Evolutionary conservation across 441 rosid genomes (phyloP).

Genomic region (Jatropha podagrica): DNA sequence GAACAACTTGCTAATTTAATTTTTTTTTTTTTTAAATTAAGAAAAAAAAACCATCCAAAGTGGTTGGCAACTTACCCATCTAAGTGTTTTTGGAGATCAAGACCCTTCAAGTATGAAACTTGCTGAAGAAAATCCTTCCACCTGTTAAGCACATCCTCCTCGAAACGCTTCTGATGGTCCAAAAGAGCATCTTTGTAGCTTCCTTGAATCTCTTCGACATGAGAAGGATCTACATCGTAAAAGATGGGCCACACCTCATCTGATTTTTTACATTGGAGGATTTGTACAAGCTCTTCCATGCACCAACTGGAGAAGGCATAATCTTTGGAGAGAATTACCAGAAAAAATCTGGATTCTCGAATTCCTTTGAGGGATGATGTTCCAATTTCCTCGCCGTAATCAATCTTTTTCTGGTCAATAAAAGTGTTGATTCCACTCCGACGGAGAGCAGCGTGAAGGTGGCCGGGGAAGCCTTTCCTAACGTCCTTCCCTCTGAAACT

Average conservation of each 20-base stretch:
- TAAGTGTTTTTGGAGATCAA: not conserved
- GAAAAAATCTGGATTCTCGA: not conserved
- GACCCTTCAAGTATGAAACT: conserved; percentile 10
- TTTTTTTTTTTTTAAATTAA: no score
- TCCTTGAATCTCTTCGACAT: not conserved
- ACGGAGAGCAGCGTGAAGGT: not conserved
- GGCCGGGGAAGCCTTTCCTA: conserved; percentile 8
- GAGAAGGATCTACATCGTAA: not conserved
- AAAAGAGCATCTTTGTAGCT: not conserved
- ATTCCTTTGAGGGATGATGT: not conserved
- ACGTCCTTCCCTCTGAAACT: conserved; percentile 15
- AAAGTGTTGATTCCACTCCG: not conserved
- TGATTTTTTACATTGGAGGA: not conserved
- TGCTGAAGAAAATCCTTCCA: not conserved
- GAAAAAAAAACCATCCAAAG: no score
- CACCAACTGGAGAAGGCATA: conserved; percentile 8
- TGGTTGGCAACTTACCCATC: not conserved
- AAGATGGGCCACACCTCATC: not conserved
- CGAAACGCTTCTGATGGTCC: conserved; percentile 4
- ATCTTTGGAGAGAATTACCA: not conserved
- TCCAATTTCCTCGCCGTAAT: not conserved
- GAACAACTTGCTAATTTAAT: no score
- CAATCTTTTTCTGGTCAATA: not conserved
- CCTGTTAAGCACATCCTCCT: not conserved
- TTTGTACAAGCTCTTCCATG: conserved; percentile 5